phyloP scores from a whole-genome alignment of 179 eudicot species.

The Dionaea muscipula region DNA sequence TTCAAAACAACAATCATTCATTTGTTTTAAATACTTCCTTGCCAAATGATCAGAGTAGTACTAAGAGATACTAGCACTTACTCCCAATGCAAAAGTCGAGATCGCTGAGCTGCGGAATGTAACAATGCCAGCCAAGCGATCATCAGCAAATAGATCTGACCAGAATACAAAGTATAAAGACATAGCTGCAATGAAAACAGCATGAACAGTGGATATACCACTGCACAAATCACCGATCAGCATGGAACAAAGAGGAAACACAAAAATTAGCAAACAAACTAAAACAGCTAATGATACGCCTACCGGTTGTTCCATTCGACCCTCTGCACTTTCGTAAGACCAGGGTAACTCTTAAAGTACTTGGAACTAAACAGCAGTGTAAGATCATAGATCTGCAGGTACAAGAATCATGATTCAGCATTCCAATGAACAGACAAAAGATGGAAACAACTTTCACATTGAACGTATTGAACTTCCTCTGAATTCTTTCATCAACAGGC shows the following conservation, averaged over 20 bases:
- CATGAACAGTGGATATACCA: conserved; percentile 39
- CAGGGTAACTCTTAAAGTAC: conserved; percentile 57
- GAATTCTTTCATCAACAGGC: not conserved
- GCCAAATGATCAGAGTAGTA: not conserved
- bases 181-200: conserved; percentile 34
- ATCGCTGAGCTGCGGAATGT: conserved; percentile 35
- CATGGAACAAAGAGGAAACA: conserved; percentile 8
- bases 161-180: conserved; percentile 39
- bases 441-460: not conserved
- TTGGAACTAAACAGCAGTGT: conserved; percentile 50
- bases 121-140: conserved; percentile 17
- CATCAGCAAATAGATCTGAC: conserved; percentile 33
- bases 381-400: conserved; percentile 65
- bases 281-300: conserved; percentile 8
- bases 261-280: not conserved
- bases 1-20: no score
- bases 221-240: conserved; percentile 21
- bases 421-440: not conserved
- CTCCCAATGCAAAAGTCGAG: conserved; percentile 36
- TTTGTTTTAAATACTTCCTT: no score
- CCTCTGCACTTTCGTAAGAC: conserved; percentile 65
- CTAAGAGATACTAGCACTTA: conserved; percentile 16
- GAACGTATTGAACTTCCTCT: not conserved
- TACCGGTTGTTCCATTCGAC: conserved; percentile 92
- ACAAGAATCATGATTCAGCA: conserved; percentile 8